phyloP scores from a whole-genome alignment of 2,329 filamentous ascomycete species.

The Fusarium sp. region DNA sequence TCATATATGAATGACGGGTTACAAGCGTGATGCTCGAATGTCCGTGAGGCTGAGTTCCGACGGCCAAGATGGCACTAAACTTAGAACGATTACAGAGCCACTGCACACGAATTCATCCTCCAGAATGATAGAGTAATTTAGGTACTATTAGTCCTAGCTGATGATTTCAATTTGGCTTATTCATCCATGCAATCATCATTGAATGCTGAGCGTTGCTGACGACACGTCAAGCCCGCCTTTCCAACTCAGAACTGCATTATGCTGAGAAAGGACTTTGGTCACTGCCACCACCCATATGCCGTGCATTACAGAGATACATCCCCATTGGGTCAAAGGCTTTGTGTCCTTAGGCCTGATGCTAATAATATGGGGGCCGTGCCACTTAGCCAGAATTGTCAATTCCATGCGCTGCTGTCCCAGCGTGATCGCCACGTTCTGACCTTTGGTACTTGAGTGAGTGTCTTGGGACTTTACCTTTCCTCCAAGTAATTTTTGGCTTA shows the following conservation, averaged over 20 bases:
- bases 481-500: background rate
- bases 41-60: background rate
- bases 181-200: background rate
- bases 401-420: background rate
- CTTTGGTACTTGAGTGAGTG: too few relatives aligned
- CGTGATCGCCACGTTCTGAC: background rate
- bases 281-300: background rate
- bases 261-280: conserved; percentile 16
- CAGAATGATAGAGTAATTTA: too few relatives aligned
- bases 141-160: background rate
- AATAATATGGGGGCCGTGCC: background rate
- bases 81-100: background rate
- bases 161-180: background rate
- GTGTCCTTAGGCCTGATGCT: background rate
- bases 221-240: background rate
- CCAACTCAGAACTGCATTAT: background rate
- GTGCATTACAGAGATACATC: background rate
- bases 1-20: background rate
- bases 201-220: background rate
- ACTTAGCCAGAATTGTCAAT: background rate
- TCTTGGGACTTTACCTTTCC: fast-evolving
- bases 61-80: background rate
- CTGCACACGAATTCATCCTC: background rate
- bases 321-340: background rate
- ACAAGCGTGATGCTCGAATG: background rate